A percentile compares a stretch with the other conserved stretches of the same genome.
Evolutionary conservation across 129 eudicot genomes (phyloP).

Genomic region (Solidago caesia): DNA sequence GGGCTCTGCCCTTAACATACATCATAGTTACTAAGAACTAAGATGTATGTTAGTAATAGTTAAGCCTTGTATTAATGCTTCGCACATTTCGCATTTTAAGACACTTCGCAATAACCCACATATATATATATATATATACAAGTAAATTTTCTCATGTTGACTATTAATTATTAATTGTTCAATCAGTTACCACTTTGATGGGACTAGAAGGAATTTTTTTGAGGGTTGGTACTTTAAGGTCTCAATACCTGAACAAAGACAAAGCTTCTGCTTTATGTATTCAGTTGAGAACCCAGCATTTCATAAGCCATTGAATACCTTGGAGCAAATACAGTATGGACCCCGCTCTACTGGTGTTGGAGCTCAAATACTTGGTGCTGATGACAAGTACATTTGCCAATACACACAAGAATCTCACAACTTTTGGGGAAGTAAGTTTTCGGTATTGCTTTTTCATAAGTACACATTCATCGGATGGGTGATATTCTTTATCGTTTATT

Average conservation of each 20-base stretch:
- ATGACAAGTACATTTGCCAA: conserved; percentile 91
- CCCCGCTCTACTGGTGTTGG: conserved; percentile 87
- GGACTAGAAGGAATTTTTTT: conserved; percentile 70
- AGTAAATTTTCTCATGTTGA: not conserved
- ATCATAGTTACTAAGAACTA: no score
- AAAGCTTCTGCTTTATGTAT: conserved; percentile 98
- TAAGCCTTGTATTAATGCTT: no score
- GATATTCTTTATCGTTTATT: not conserved
- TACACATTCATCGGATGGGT: not conserved
- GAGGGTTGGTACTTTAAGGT: conserved; percentile 99
- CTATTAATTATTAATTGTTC: not conserved
- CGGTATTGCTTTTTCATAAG: not conserved
- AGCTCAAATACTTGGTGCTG: conserved; percentile 91
- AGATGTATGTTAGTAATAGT: no score
- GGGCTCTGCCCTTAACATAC: no score
- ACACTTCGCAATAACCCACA: no score
- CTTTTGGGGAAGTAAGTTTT: conserved; percentile 92
- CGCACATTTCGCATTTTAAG: no score
- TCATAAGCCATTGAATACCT: conserved; percentile 44
- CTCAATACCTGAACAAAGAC: conserved; percentile 84
- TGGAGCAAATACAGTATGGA: conserved; percentile 75
- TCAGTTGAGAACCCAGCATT: conserved; percentile 92
- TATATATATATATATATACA: no score
- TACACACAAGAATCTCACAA: conserved; percentile 62
- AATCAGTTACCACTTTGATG: conserved; percentile 88